These are phyloP conservation scores for Penicillium psychrosexuale DNA, from an alignment of 2,329 filamentous ascomycete species.

Conservation along the genomic window DNA sequence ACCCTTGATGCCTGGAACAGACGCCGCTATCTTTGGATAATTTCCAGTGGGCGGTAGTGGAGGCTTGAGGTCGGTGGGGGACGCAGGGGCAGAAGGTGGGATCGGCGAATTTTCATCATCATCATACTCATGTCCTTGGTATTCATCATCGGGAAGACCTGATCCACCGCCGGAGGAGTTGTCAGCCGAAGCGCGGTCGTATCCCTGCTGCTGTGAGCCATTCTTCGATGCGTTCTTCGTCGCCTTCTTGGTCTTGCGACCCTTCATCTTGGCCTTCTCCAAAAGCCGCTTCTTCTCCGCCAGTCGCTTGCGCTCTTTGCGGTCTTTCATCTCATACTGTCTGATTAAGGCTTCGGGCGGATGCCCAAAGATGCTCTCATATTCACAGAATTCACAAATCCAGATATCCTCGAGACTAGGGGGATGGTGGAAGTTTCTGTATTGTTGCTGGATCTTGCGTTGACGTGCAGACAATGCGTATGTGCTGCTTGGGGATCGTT, in stretches of 20 bases:
- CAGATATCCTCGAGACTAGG: constrained; percentile 72
- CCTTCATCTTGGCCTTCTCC: constrained; percentile 93
- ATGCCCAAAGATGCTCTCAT: constrained; percentile 89
- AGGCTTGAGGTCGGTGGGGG: constrained; percentile 65
- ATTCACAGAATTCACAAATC: constrained; percentile 98
- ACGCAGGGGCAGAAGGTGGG: constrained; percentile 34
- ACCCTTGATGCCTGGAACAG: constrained; percentile 21
- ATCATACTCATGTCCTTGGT: constrained; percentile 50
- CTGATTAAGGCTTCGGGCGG: constrained; percentile 81
- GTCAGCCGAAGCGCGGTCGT: constrained; percentile 42
- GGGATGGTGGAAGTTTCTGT: constrained; percentile 71
- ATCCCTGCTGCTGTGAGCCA: constrained; percentile 34
- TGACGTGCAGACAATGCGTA: constrained; percentile 72
- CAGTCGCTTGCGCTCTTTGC: constrained; percentile 74
- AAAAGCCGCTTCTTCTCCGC: constrained; percentile 81
- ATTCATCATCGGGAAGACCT: constrained; percentile 50
- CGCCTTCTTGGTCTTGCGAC: constrained; percentile 81
- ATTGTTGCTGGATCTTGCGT: constrained; percentile 72
- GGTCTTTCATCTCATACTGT: constrained; percentile 92
- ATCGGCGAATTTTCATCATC: constrained; percentile 48
- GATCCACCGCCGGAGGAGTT: constrained; percentile 40
- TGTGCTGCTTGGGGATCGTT: constrained; percentile 65
- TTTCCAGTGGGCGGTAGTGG: constrained; percentile 60
- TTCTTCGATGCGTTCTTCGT: constrained; percentile 62
- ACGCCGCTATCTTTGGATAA: constrained; percentile 30